Conservation (phyloP, 306 rosid species). For the Geum urbanum region DNA sequence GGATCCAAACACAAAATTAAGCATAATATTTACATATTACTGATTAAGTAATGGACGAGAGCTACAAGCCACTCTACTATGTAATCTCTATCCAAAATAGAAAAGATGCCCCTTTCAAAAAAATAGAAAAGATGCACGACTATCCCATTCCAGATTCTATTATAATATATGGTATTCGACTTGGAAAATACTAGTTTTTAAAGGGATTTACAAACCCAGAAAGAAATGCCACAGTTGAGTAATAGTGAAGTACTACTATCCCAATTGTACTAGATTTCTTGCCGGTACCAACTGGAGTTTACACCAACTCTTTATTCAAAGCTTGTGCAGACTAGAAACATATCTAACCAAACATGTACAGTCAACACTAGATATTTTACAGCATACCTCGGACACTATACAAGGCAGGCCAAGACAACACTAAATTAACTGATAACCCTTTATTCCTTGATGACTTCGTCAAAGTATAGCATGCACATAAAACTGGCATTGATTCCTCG, state of each 20-base stretch:
- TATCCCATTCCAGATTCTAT: too few relatives aligned
- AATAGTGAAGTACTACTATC: too few relatives aligned
- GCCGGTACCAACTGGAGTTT: not conserved
- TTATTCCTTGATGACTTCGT: constrained; percentile 20
- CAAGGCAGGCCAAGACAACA: constrained; percentile 49
- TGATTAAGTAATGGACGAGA: too few relatives aligned
- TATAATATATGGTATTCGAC: too few relatives aligned
- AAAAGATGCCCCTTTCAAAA: too few relatives aligned
- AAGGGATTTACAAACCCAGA: too few relatives aligned
- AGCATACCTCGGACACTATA: constrained; percentile 35
- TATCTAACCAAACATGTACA: constrained; percentile 4
- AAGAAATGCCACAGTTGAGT: too few relatives aligned
- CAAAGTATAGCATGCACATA: constrained; percentile 21
- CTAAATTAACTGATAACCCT: constrained; percentile 29
- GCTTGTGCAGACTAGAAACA: not conserved
- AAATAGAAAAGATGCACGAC: too few relatives aligned
- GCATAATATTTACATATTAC: not conserved
- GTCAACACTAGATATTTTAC: not conserved
- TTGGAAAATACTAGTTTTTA: too few relatives aligned
- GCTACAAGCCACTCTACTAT: too few relatives aligned
- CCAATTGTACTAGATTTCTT: not conserved
- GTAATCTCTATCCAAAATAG: too few relatives aligned
- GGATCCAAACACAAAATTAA: not conserved
- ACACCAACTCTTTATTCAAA: not conserved
- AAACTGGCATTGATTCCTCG: constrained; percentile 21